These are phyloP conservation scores for Symbiodinium natans DNA, from an alignment of 73 alveolate species.

Conservation along the genomic window DNA sequence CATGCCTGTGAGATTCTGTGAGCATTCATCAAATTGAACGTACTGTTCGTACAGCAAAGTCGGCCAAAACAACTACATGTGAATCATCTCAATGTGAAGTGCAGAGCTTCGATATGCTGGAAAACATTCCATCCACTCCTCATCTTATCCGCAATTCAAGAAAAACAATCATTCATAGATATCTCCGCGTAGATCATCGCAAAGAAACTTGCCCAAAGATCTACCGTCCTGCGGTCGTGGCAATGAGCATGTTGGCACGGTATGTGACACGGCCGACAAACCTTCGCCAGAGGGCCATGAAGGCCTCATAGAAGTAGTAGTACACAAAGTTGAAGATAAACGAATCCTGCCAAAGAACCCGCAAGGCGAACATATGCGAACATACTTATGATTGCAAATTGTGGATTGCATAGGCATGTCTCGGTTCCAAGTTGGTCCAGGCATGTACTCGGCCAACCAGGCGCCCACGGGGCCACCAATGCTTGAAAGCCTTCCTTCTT, in stretches of 20 bases:
- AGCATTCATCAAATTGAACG: too few relatives aligned
- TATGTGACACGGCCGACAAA: constrained; percentile 30
- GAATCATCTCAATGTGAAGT: too few relatives aligned
- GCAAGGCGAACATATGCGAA: constrained; percentile 12
- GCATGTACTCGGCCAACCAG: constrained; percentile 73
- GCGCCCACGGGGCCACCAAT: constrained; percentile 69
- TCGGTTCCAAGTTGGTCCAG: background rate
- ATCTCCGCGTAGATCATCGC: too few relatives aligned
- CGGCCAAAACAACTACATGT: too few relatives aligned
- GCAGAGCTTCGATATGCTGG: too few relatives aligned
- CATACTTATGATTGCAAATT: background rate
- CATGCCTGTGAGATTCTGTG: too few relatives aligned
- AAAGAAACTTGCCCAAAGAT: too few relatives aligned
- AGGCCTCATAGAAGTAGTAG: constrained; percentile 62
- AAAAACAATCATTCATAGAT: too few relatives aligned
- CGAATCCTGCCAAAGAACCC: constrained; percentile 6
- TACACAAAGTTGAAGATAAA: constrained; percentile 58
- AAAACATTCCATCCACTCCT: too few relatives aligned
- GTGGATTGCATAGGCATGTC: background rate
- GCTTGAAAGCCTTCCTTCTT: constrained; percentile 37
- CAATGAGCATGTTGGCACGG: constrained; percentile 78
- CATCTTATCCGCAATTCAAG: too few relatives aligned
- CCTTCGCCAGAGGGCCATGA: constrained; percentile 26
- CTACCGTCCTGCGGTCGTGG: constrained; percentile 31
- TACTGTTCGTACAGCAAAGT: too few relatives aligned